Conservation (phyloP, 306 rosid genomes). For the Quercus bicolor region DNA sequence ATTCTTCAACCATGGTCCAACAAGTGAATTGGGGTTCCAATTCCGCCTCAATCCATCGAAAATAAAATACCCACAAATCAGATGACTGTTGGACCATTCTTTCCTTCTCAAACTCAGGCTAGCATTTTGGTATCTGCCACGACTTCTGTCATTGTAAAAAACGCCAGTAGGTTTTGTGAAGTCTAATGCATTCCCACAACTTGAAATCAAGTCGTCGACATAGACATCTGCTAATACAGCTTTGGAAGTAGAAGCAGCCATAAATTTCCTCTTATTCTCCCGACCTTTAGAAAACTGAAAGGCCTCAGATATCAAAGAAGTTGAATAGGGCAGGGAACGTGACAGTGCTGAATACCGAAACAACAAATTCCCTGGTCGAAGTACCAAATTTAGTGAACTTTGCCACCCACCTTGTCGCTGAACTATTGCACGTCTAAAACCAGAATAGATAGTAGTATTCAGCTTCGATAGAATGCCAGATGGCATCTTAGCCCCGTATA, state of each 20-base stretch:
- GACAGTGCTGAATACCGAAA: constrained; percentile 29
- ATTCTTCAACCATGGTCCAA: constrained; percentile 43
- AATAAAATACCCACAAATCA: constrained; percentile 21
- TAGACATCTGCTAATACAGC: constrained; percentile 60
- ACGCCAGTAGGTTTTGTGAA: constrained; percentile 48
- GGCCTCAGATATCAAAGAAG: constrained; percentile 20
- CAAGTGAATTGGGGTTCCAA: constrained; percentile 22
- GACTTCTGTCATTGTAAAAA: constrained; percentile 41
- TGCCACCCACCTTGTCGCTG: constrained; percentile 24
- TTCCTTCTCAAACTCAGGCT: constrained; percentile 51
- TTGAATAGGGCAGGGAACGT: constrained; percentile 35
- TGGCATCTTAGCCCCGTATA: constrained; percentile 57
- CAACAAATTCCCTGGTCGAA: constrained; percentile 32
- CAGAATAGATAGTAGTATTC: constrained; percentile 42
- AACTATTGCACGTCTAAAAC: constrained; percentile 35
- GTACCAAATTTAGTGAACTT: constrained; percentile 13
- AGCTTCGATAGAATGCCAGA: constrained; percentile 50
- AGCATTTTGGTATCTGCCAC: constrained; percentile 36
- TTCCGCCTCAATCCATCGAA: constrained; percentile 32
- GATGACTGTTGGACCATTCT: constrained; percentile 30
- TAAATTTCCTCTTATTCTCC: constrained; percentile 28
- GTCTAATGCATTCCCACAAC: constrained; percentile 39
- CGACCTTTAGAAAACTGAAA: constrained; percentile 12
- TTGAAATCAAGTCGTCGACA: constrained; percentile 50
- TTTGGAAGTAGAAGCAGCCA: constrained; percentile 68